Evolutionary conservation across 768 basidiomycete species (phyloP), one percentile per base, ranked within the genome.

Genomic region (Grammothele lineata): DNA sequence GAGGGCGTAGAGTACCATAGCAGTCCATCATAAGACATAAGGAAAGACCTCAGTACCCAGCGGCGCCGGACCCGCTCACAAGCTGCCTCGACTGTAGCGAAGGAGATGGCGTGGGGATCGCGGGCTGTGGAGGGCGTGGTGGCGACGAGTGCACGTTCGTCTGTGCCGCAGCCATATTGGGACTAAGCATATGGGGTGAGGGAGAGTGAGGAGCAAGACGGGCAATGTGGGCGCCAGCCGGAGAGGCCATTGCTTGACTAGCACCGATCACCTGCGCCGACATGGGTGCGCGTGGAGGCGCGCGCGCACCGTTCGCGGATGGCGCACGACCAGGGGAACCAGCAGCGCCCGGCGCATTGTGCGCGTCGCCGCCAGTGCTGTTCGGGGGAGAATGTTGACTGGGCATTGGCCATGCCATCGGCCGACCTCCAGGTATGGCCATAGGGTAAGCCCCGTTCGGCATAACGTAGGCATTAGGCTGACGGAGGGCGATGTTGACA

Each of bases 261-360:
- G 35, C 52, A 37, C 19, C 21, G 25, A 56, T 26, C 26, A 48
- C 42, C 36, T 57, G 59, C 36, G 37, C n/a, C n/a, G n/a, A n/a
- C 25, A 55, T 55, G 15, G 55, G 37, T 3, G 55, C 34, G 6
- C 45, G 21, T 36, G 45, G 47, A 5, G 54, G 46, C 3, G 69
- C 67, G 36, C 78, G 75, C n/a, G 70, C 71, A 5, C 81, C 80
- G 55, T 79, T 80, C 17, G 76, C 73, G 0, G 81, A 83, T 3
- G 81, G 76, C 10, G 74, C 72, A 19, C 80, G 73, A 15, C 56
- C 56, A 19, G 73, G 73, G 3, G 72, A 67, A 15, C 43, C 60
- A 64, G 30, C 55, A 48, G 74, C 69, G 14, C 59, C 55, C 52
- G 39, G 52, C 65, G 75, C 5, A 65, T 63, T 23, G 59, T 62